Conservation (phyloP, 192 early-diverging fungal species). For the Kickxella alabastrina region DNA sequence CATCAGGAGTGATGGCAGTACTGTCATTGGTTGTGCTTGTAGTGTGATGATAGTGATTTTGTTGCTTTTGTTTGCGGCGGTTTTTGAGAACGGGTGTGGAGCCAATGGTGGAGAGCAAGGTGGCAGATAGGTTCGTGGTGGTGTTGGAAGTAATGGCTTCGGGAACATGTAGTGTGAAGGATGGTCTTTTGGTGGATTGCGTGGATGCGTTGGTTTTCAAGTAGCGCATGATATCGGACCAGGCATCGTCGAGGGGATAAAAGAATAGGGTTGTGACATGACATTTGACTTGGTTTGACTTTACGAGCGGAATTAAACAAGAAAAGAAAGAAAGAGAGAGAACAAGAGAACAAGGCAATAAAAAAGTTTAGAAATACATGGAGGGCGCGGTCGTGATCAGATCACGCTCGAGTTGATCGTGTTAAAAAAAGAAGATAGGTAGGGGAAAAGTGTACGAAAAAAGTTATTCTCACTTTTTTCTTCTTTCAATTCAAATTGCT, state of each 20-base stretch:
- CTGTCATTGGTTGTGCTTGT: neutral
- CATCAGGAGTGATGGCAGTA: neutral
- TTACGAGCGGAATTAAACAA: neutral
- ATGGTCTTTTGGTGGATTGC: too few species aligned
- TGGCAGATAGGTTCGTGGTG: too few species aligned
- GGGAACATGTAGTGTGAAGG: neutral
- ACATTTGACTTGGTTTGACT: too few species aligned
- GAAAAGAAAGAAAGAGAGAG: neutral
- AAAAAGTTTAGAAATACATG: too few species aligned
- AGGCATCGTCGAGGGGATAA: neutral
- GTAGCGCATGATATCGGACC: slow-evolving; percentile 1
- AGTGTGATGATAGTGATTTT: neutral
- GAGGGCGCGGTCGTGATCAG: too few species aligned
- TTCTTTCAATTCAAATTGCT: neutral
- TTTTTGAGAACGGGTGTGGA: neutral
- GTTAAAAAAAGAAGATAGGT: too few species aligned
- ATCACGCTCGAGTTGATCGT: too few species aligned
- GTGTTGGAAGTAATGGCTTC: too few species aligned
- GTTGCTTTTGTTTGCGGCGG: neutral
- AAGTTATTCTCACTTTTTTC: too few species aligned
- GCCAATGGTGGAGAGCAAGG: neutral
- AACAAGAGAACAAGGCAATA: too few species aligned
- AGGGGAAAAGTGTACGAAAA: too few species aligned
- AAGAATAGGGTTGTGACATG: too few species aligned
- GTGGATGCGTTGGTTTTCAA: neutral